Evolutionary conservation across 192 early-diverging fungal genomes (phyloP), one percentile per base, ranked within the genome.

Genomic region (Coemansia erecta): DNA sequence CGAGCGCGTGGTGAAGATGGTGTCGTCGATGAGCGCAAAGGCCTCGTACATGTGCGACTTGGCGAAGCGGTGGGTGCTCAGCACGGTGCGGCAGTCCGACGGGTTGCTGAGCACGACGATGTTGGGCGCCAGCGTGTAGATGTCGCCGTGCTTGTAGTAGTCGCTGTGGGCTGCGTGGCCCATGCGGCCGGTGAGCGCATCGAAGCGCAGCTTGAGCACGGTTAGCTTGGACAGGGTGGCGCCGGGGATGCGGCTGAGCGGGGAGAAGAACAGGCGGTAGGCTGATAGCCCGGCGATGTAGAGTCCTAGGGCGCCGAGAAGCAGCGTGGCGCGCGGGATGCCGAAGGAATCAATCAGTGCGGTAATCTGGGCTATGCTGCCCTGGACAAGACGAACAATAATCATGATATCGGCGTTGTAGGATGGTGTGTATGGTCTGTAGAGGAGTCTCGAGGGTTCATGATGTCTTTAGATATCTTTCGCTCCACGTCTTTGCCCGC

Each of bases 141-240:
- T 65, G 45, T 73, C 60, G 46, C 77, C 72, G 53, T 74, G 68
- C n/a, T 23, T 33, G 39, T 64, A 61, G 57, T 70, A 61, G 44
- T 65, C 53, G 5, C 22, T 42, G 17, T 63, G 40, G 41, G 49
- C 60, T 1, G 53, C 40, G 10, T 77, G 56, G 17, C 43, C 40
- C n/a, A 73, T 24, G 9, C n/a, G 15, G 9, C 65, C 66, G 17
- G 50, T 21, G 1, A 61, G 13, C 2, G 61, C 41, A 8, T 58
- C 10, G 31, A 63, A 17, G 22, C 49, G 51, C 39, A 48, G 55
- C 13, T 17, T 46, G 39, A 47, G 33, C 22, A 19, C 19, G 12
- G 60, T 51, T 9, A 67, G 17, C 51, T 53, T 45, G 18, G 59
- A 59, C 9, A 53, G 13, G n/a, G 14, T 31, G 12, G 46, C 28